Evolutionary conservation across 2,329 filamentous ascomycete species (phyloP).

Genomic region (Lasiodiplodia theobromae): DNA sequence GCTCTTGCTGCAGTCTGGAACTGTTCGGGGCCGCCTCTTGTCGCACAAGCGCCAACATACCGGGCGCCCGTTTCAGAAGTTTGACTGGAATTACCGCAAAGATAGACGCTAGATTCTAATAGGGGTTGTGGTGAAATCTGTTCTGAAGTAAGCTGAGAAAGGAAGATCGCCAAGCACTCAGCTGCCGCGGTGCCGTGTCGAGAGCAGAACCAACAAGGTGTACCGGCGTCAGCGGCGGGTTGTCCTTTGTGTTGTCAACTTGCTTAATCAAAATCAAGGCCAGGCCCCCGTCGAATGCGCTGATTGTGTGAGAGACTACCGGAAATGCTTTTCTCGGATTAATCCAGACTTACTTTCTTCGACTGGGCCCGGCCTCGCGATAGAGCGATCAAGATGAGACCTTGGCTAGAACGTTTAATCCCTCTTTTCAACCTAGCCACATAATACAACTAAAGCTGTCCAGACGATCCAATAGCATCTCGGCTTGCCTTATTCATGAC

Average conservation of each 20-base stretch:
- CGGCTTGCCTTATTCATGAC: no score
- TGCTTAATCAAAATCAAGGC: not conserved
- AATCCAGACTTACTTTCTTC: no score
- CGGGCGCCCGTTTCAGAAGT: not conserved
- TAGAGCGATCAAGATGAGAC: no score
- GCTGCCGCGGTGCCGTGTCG: not conserved
- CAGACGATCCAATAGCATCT: no score
- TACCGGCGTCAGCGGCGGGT: not conserved
- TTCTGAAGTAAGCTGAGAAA: not conserved
- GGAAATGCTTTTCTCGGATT: no score
- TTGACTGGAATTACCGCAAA: not conserved
- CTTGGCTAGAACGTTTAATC: no score
- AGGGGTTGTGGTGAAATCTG: not conserved
- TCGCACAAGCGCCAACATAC: constrained; percentile 8
- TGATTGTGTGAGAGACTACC: no score
- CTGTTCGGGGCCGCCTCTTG: constrained; percentile 1
- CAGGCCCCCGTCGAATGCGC: no score
- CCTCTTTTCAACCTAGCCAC: no score
- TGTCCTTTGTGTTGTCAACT: not conserved
- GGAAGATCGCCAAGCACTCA: not conserved
- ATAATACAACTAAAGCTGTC: no score
- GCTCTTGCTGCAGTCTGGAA: constrained; percentile 13
- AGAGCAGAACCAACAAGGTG: not conserved
- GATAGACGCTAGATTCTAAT: not conserved
- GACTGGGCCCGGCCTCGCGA: no score